Conservation (phyloP, 2,329 filamentous ascomycete species). For the Apiospora saccharicola region DNA sequence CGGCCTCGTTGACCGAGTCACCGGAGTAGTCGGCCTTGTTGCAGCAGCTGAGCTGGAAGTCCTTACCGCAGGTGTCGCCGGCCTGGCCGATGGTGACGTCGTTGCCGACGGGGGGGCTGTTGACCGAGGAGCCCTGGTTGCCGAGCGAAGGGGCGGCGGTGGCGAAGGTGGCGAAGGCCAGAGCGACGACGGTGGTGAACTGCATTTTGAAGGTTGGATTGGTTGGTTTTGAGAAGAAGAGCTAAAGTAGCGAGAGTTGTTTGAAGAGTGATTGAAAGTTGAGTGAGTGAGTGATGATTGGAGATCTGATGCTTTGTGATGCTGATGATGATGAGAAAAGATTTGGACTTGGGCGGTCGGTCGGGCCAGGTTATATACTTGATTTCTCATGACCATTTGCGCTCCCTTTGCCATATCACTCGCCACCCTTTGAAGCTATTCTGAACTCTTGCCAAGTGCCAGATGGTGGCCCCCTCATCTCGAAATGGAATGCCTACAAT, state of each 20-base stretch:
- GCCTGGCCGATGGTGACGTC: conserved; percentile 37
- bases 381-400: not conserved
- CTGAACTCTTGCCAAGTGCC: not conserved
- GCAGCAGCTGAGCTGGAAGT: conserved; percentile 44
- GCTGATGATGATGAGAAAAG: conserved; percentile 13
- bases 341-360: not conserved
- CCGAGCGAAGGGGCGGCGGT: conserved; percentile 32
- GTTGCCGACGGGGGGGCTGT: conserved; percentile 32
- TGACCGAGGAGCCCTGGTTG: not conserved
- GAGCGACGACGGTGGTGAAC: conserved; percentile 45
- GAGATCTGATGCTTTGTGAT: conserved; percentile 3
- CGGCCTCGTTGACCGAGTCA: conserved; percentile 34
- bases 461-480: not conserved
- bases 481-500: conserved; percentile 23
- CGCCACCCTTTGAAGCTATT: not conserved
- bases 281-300: conserved; percentile 27
- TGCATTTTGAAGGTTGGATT: conserved; percentile 48
- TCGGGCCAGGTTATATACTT: conserved; percentile 9
- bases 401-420: not conserved
- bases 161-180: conserved; percentile 46
- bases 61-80: conserved; percentile 39
- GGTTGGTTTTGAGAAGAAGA: conserved; percentile 28
- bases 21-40: conserved; percentile 40
- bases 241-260: conserved; percentile 27
- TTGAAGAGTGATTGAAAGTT: conserved; percentile 26